A percentile compares a stretch with the other conserved stretches of the same genome.
Conservation (phyloP, 257 asterid genomes). For the Plectranthus barbatus region DNA sequence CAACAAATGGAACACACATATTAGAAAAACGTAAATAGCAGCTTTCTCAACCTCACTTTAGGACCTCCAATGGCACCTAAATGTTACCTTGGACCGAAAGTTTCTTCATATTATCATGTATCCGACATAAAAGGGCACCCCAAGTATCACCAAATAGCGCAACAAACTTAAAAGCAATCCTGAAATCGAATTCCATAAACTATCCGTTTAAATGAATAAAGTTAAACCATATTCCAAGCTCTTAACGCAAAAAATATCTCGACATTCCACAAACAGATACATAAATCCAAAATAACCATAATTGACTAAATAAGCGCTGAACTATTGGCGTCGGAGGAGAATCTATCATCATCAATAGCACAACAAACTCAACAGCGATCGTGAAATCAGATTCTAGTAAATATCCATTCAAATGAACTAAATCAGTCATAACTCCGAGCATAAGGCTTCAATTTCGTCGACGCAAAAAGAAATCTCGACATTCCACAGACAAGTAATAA, state of each 20-base stretch:
- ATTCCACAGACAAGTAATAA: not conserved
- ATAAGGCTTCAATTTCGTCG: not conserved
- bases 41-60: constrained; percentile 38
- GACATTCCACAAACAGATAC: too few species aligned
- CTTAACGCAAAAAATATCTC: too few species aligned
- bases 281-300: too few species aligned
- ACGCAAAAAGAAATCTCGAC: too few species aligned
- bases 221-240: too few species aligned
- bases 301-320: too few species aligned
- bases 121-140: not conserved
- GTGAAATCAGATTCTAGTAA: too few species aligned
- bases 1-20: not conserved
- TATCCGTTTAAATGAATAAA: too few species aligned
- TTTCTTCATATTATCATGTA: constrained; percentile 60
- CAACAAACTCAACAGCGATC: too few species aligned
- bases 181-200: not conserved
- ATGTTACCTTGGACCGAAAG: constrained; percentile 59
- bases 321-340: too few species aligned
- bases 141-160: not conserved
- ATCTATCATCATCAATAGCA: too few species aligned
- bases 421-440: not conserved
- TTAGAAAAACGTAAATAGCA: not conserved
- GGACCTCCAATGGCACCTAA: constrained; percentile 73
- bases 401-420: not conserved
- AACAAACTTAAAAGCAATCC: not conserved